Evolutionary conservation across 306 rosid genomes (phyloP).

Genomic region (Vachellia pachyceras): DNA sequence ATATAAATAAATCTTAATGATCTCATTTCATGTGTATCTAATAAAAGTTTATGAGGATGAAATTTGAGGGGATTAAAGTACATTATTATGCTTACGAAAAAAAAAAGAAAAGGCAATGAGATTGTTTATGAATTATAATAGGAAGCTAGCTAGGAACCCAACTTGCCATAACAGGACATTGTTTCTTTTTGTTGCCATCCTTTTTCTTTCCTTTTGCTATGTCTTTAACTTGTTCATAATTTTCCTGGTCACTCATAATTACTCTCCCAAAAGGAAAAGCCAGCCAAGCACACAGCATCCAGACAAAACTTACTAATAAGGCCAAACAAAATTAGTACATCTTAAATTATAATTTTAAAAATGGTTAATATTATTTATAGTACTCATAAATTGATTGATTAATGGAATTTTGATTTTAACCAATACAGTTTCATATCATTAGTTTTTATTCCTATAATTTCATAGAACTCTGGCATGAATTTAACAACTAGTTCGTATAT

Average conservation of each 20-base stretch:
- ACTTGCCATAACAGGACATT: conserved; percentile 24
- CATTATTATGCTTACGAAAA: background rate
- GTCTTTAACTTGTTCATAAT: conserved; percentile 4
- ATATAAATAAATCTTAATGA: background rate
- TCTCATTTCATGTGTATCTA: background rate
- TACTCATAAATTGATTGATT: too few relatives aligned
- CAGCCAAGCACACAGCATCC: conserved; percentile 33
- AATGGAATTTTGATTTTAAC: too few relatives aligned
- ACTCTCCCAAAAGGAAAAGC: conserved; percentile 20
- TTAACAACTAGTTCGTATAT: too few relatives aligned
- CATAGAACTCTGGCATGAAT: too few relatives aligned
- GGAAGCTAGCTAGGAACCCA: conserved; percentile 27
- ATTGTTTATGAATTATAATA: background rate
- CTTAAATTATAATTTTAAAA: too few relatives aligned
- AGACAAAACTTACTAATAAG: conserved; percentile 10
- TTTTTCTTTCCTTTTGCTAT: background rate
- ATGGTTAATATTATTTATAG: too few relatives aligned
- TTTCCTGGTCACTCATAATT: conserved; percentile 11
- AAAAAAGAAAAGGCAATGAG: too few relatives aligned
- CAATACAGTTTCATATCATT: too few relatives aligned
- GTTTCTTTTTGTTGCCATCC: background rate
- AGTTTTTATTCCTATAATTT: too few relatives aligned
- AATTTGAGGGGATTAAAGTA: background rate
- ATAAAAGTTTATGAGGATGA: background rate
- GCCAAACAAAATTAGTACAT: background rate